Base-by-base conservation (phyloP, 306 rosid species). In the Gynostemma pentaphyllum region DNA sequence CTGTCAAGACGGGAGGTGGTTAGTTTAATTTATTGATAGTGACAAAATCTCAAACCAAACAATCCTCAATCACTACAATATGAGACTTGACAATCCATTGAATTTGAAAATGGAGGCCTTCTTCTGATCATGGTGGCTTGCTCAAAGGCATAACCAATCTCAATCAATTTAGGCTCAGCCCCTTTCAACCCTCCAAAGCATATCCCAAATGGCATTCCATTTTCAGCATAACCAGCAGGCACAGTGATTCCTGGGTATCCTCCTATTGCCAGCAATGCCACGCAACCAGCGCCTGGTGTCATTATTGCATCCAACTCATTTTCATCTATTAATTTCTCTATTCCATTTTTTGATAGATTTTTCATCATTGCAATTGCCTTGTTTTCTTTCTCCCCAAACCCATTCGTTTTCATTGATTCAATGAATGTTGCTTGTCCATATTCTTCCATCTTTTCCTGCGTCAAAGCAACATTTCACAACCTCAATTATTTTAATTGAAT, bases 101-200 rank as follows among this genome's bases (percentile, higher is more conserved):
- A 10, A 5, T 12, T 47, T 28, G 21, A 19, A 29, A 37, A 65
- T 29, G 78, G 78, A 51, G 76, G 70, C 70, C 50, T 73, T 49
- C 82, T n/a, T n/a, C n/a, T 46, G 13, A 78, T 29, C 68, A 24
- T 66, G 15, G 78, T 69, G 4, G 73, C 82, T 15, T 70, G 70
- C 70, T 73, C 78, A 40, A 78, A 70, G 40, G 40, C 82, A 46
- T 57, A 78, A 34, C 75, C 64, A 5, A 70, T 73, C 41, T 70
- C 68, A 54, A 73, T 78, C 30, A 77, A 48, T 50, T 69, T 69
- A 9, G 82, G 73, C 52, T 69, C 76, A 5, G 64, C 34, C 12
- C 78, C 82, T 29, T 26, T 66, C 29, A 78, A 61, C 21, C 73
- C 82, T 1, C 79, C 79, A 61, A 78, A 78, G 40, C 56, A 45